Base-by-base conservation (phyloP, 2,329 filamentous ascomycete species). In the Hypomyces perniciosus region DNA sequence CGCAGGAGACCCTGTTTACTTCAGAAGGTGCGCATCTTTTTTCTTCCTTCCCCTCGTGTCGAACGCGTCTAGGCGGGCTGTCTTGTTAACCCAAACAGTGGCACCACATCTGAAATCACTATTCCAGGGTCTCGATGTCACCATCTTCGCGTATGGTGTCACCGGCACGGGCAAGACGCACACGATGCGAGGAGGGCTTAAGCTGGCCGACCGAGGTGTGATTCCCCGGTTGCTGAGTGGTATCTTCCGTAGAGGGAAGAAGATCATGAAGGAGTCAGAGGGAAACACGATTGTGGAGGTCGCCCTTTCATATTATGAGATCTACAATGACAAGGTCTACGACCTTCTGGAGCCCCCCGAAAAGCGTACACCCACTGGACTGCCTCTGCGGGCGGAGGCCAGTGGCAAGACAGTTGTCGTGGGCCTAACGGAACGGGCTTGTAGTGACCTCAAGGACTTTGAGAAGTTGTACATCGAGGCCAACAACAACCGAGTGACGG, bases 151-250 rank as follows among this genome's bases (percentile, higher is more conserved):
- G 29, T 96, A 96, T 66, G 91, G 91, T 54, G 89, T 92, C 53
- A 96, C 91, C 0, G 91, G 91, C 43, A 95, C 90, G 0, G 91
- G 91, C 50, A 96, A 96, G 72, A 96, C 91, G 53, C 89, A 96
- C 70, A 96, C 91, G 3, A 96, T 96, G 90, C 85, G 91, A 57
- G 91, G 91, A 57, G 91, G 91, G 37, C 81, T 95, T 68, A 88
- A 86, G 65, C 76, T 96, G 50, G 85, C 86, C 5, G 90, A 96
- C 50, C 80, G 91, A 59, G 91, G 91, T 55, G 86, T 93, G 37
- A 96, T 96, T 58, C 91, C 91, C 10, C 77, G 91, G 53, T 72
- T 96, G 50, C 77, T 96, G 40, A 95, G 89, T 68, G 83, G 81
- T 59, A 87, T 97, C 52, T 97, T 92, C 66, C 81, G 92, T 44